Evolutionary conservation across 2,329 filamentous ascomycete species (phyloP), one percentile per base, ranked within the genome.

Genomic region (Curvularia sp.): DNA sequence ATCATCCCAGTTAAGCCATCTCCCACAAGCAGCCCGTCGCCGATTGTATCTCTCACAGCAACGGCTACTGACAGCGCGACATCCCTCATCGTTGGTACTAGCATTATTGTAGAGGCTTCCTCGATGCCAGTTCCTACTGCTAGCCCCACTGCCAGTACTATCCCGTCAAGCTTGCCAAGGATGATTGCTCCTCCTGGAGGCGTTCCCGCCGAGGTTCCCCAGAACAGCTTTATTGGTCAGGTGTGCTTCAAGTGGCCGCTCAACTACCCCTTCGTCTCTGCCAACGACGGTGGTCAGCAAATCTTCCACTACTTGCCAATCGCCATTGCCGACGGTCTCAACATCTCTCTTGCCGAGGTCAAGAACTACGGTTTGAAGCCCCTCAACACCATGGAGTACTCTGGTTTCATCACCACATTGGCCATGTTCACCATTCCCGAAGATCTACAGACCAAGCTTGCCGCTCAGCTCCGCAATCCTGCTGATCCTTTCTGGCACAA

Each of bases 371-470:
- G 86, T 63, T 85, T 98, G 50, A 83, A 89, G 67, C 92, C 93
- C 1, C 88, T 90, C 66, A 89, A 96, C 75, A 95, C 91, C 0
- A 85, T 84, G 43, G 73, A 79, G 33, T 83, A 83, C 55, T 83
- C 90, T 53, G 89, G 89, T 42, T 98, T 90, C 79, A 88, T 96
- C 64, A 96, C 92, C 0, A 96, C 93, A 1, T 77, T 92, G 60
- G 91, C 89, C 9, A 69, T 82, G 62, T 78, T 81, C 60, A 82
- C 81, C 58, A 78, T 84, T 48, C 81, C 81, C 1, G 69, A 68
- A 26, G 77, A 81, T 55, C 61, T 79, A 58, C 76, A 81, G 57
- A 73, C 87, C 55, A 82, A 85, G 28, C 83, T 98, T 26, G 80
- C 85, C 55, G 79, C 88, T 62, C 87, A 93, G 70, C 81, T 97